Base-by-base conservation (phyloP, 495 filamentous ascomycete species). In the Daldinia decipiens region DNA sequence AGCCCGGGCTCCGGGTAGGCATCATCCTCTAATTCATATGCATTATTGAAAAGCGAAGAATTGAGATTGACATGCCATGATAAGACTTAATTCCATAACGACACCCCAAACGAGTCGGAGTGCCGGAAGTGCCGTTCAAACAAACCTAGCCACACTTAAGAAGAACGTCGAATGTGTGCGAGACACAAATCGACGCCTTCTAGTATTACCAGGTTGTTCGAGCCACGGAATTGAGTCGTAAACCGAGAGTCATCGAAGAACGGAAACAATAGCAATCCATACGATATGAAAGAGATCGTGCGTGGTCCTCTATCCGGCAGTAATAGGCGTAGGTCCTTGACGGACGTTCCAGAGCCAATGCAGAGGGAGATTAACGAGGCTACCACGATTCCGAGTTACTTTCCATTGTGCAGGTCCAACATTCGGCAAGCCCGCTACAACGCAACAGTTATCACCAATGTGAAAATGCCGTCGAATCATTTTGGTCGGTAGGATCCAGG, bases 401-500 rank as follows among this genome's bases (percentile, higher is more conserved):
- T 59, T 67, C 61, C 53, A 67, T 74, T 68, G 71, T 59, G 68
- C 59, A 60, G 68, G 65, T 55, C 47, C 56, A 60, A 59, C 47
- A 55, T 68, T 61, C 53, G 60, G 62, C 54, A 58, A 65, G 69
- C 58, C 75, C 68, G 64, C 65, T 59, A 72, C 75, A 69, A 60
- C 55, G 66, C 66, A 67, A 64, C 62, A 66, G 57, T 50, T 62
- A 57, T 50, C 58, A 74, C 62, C 56, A 59, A 67, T 21, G 59
- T 66, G 51, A 63, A 66, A 39, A 60, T 45, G 39, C 52, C 34
- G 66, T 55, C 43, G 27, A 58, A 77, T 85, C 90, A 92, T 87
- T 92, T 92, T 79, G 89, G 87, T 79, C 90, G 91, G 81, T 92
- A 88, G 77, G 85, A 85, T 78, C 88, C 87, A 81, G 89, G 80